Conservation (phyloP, 2,329 filamentous ascomycete genomes). For the Pseudogymnoascus sp. region DNA sequence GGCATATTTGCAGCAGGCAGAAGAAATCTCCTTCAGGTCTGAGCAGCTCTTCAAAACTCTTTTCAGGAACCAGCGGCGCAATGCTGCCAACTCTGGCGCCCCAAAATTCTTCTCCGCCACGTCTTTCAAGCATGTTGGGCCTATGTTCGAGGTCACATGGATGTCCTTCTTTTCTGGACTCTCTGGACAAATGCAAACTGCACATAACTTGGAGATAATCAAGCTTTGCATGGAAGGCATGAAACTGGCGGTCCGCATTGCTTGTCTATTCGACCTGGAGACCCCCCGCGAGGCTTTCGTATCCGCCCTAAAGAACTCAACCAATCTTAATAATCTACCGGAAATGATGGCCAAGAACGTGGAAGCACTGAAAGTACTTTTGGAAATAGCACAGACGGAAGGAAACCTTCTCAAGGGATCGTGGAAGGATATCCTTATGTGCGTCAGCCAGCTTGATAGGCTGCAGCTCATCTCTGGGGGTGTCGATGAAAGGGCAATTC, state of each 20-base stretch:
- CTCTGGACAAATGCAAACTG: constrained; percentile 87
- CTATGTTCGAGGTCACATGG: constrained; percentile 99
- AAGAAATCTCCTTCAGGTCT: constrained; percentile 71
- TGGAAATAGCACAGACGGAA: constrained; percentile 88
- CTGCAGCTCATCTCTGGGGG: constrained; percentile 92
- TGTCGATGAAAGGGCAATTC: constrained; percentile 84
- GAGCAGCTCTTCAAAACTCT: constrained; percentile 89
- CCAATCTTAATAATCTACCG: constrained; percentile 89
- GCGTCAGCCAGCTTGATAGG: constrained; percentile 90
- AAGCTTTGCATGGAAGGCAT: constrained; percentile 91
- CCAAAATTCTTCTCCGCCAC: constrained; percentile 80
- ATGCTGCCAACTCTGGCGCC: constrained; percentile 57
- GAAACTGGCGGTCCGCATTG: constrained; percentile 86
- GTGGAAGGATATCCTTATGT: constrained; percentile 93
- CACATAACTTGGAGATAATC: constrained; percentile 86
- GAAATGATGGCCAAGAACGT: constrained; percentile 96
- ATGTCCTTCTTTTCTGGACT: constrained; percentile 97
- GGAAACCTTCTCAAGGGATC: constrained; percentile 83
- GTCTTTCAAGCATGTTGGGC: constrained; percentile 88
- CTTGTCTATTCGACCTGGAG: constrained; percentile 85
- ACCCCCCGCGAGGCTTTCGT: constrained; percentile 95
- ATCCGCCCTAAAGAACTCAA: constrained; percentile 83
- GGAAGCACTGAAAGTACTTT: constrained; percentile 82
- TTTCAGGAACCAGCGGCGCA: constrained; percentile 80
- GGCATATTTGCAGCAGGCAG: constrained; percentile 88